Percentiles rank a stretch among this genome's conserved stretches.
Conservation (phyloP, 208 protist genomes). For the Trypanosoma lewisi region DNA sequence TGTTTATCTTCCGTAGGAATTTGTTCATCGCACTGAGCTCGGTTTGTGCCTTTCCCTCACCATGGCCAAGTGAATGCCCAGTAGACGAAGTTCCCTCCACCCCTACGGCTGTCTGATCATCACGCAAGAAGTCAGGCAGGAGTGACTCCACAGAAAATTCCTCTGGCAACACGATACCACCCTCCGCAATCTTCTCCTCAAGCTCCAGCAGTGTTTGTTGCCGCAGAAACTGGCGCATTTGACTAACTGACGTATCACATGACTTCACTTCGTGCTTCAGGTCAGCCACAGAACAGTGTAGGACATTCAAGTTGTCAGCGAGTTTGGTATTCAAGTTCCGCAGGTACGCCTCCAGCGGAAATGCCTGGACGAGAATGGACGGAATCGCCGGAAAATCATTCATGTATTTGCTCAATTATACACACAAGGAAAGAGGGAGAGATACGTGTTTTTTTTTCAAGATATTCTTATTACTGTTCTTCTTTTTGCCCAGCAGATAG, state of each 20-base stretch:
- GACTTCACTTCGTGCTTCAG: slow-evolving; percentile 16
- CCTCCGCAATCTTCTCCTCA: slow-evolving; percentile 19
- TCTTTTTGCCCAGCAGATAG: too few species aligned
- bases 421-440: neutral
- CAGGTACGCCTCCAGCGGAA: slow-evolving; percentile 46
- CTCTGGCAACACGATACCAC: slow-evolving; percentile 1
- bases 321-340: slow-evolving; percentile 30
- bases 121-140: slow-evolving; percentile 22
- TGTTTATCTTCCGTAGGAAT: neutral
- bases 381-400: slow-evolving; percentile 23
- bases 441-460: too few species aligned
- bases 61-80: neutral
- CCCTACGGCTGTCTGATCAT: neutral
- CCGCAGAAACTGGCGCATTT: slow-evolving; percentile 28
- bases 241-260: slow-evolving; percentile 16
- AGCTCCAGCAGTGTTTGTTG: slow-evolving; percentile 20
- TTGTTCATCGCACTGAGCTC: neutral
- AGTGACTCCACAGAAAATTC: slow-evolving; percentile 2
- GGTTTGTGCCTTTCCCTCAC: neutral
- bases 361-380: slow-evolving; percentile 34
- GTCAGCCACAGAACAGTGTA: slow-evolving; percentile 16
- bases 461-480: too few species aligned
- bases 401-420: neutral
- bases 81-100: too few species aligned
- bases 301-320: slow-evolving; percentile 13